A percentile compares a stretch with the other conserved stretches of the same genome.
Evolutionary conservation across 352 stramenopile genomes (phyloP).

Genomic region (Phytophthora sp.): DNA sequence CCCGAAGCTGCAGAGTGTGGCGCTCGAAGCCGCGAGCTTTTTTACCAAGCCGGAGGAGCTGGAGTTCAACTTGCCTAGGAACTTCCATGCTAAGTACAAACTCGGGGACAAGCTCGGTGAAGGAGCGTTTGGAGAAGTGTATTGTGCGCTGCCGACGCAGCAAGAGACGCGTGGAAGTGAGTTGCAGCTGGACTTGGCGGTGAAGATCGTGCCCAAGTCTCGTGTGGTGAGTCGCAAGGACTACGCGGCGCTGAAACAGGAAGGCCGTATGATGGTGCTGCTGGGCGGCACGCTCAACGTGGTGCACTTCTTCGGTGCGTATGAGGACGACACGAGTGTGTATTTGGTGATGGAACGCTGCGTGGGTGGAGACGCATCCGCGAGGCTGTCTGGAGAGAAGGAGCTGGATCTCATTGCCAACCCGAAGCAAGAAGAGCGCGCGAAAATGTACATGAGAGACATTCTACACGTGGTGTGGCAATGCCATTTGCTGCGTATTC

Average conservation of each 20-base stretch:
- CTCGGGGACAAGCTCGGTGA: conserved; percentile 66
- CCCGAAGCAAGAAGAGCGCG: conserved; percentile 41
- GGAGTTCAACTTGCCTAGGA: conserved; percentile 66
- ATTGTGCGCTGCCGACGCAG: conserved; percentile 46
- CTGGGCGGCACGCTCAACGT: conserved; percentile 82
- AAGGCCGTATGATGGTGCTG: conserved; percentile 79
- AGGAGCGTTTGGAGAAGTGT: conserved; percentile 73
- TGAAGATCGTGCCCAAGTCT: conserved; percentile 81
- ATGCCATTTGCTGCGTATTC: conserved; percentile 74
- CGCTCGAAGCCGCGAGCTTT: conserved; percentile 61
- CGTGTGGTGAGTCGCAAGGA: conserved; percentile 64
- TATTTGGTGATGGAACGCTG: conserved; percentile 87
- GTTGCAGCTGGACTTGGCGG: conserved; percentile 59
- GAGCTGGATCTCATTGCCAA: conserved; percentile 14
- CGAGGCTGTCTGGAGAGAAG: conserved; percentile 33
- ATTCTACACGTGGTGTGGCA: conserved; percentile 85
- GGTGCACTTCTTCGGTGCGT: conserved; percentile 84
- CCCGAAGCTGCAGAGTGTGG: conserved; percentile 54
- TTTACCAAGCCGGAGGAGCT: conserved; percentile 68
- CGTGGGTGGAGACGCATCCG: conserved; percentile 64
- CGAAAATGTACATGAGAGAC: conserved; percentile 74
- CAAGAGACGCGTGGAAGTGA: conserved; percentile 14
- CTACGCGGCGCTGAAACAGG: conserved; percentile 70
- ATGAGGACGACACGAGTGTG: conserved; percentile 74
- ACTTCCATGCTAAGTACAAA: conserved; percentile 61